Percentiles rank a stretch among this genome's conserved stretches.
Conservation (phyloP, 2,329 filamentous ascomycete species). For the Claviceps fusiformis region DNA sequence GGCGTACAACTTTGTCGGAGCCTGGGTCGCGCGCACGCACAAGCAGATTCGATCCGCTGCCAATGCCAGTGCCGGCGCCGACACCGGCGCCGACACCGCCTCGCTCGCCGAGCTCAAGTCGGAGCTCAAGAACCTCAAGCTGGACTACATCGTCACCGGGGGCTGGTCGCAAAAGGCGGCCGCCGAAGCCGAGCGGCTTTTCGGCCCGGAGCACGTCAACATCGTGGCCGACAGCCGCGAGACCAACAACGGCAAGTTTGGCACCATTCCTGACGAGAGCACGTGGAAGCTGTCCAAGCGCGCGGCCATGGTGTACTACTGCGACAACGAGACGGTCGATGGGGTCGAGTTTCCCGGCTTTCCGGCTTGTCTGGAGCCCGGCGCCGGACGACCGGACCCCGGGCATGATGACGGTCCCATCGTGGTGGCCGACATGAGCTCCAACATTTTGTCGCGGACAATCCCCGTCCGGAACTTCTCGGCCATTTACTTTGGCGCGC, state of each 20-base stretch:
- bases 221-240: constrained; percentile 56
- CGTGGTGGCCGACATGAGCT: constrained; percentile 86
- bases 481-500: constrained; percentile 80
- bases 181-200: constrained; percentile 64
- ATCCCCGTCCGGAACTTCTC: constrained; percentile 70
- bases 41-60: constrained; percentile 32
- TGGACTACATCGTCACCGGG: constrained; percentile 86
- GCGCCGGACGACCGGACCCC: no score
- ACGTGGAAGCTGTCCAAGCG: constrained; percentile 61
- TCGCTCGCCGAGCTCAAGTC: constrained; percentile 39
- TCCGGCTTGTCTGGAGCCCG: constrained; percentile 55
- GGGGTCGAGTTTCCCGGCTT: constrained; percentile 78
- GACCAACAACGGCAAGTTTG: constrained; percentile 67
- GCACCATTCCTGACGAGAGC: constrained; percentile 63
- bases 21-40: constrained; percentile 64
- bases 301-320: constrained; percentile 71
- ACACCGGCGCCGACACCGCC: no score
- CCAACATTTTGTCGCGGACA: constrained; percentile 75
- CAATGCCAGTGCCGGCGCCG: background rate
- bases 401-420: constrained; percentile 47
- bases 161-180: constrained; percentile 75
- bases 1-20: constrained; percentile 69
- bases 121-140: constrained; percentile 47
- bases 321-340: constrained; percentile 89
- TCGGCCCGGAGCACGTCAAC: constrained; percentile 71